phyloP scores from a whole-genome alignment of 352 stramenopile species.

The Pythium sukuiense region DNA sequence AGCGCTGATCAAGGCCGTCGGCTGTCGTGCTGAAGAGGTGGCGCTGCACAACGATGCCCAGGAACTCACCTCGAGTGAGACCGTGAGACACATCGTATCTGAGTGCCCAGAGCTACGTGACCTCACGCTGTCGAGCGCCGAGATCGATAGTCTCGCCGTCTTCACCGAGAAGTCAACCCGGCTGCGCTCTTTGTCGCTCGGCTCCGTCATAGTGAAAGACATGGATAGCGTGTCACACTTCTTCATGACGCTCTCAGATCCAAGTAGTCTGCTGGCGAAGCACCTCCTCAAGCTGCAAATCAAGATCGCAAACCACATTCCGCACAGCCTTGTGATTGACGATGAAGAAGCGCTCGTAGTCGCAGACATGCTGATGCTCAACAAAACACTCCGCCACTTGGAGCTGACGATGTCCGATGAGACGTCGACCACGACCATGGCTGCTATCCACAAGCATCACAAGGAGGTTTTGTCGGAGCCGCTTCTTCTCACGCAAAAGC shows the following conservation, averaged over 20 bases:
- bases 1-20: conserved; percentile 7
- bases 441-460: conserved; percentile 15
- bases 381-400: conserved; percentile 13
- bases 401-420: conserved; percentile 16
- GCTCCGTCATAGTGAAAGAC: conserved; percentile 10
- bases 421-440: conserved; percentile 2
- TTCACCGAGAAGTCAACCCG: background rate
- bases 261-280: conserved; percentile 1
- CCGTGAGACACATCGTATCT: background rate
- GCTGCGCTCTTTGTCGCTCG: conserved; percentile 6
- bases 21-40: background rate
- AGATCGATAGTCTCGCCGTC: conserved; percentile 10
- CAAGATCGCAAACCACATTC: conserved; percentile 15
- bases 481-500: conserved; percentile 6
- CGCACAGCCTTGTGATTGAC: background rate
- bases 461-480: conserved; percentile 11
- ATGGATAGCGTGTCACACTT: background rate
- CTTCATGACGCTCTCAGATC: background rate
- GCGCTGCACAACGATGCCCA: conserved; percentile 17
- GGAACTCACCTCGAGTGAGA: conserved; percentile 7
- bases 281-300: conserved; percentile 14
- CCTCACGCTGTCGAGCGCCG: conserved; percentile 7
- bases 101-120: conserved; percentile 1
- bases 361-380: background rate
- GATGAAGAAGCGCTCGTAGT: background rate